These are phyloP conservation scores for Calonectria pauciramosa DNA, from an alignment of 2,329 filamentous ascomycete genomes.

Conservation along the genomic window DNA sequence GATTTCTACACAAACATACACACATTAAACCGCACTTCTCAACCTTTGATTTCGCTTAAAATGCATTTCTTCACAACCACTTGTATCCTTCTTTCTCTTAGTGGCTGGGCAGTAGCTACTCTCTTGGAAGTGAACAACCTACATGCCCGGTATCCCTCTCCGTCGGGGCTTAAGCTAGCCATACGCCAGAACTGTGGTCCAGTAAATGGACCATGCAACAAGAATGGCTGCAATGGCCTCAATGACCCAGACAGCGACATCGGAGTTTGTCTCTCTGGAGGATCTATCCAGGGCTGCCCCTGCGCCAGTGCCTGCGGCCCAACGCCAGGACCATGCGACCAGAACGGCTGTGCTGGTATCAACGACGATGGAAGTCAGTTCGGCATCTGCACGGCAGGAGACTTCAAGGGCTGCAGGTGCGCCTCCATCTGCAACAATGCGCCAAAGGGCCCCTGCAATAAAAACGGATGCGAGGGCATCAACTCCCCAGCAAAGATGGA, in stretches of 20 bases:
- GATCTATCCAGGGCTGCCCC: background rate
- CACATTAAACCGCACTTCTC: background rate
- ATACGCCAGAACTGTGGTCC: background rate
- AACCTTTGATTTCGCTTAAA: background rate
- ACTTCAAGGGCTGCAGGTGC: background rate
- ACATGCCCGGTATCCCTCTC: background rate
- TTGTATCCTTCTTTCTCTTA: background rate
- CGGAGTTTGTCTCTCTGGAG: background rate
- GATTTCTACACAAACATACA: background rate
- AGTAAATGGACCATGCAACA: background rate
- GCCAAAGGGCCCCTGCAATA: background rate
- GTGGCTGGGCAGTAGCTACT: background rate
- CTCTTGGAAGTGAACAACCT: background rate
- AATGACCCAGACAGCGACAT: background rate
- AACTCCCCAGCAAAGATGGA: background rate
- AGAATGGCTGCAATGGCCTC: background rate
- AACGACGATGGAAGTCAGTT: background rate
- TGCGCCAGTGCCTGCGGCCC: background rate
- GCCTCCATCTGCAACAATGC: background rate
- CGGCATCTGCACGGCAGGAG: background rate
- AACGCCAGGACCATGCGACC: background rate
- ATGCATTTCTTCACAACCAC: background rate
- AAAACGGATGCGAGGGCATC: background rate
- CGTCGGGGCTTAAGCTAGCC: background rate
- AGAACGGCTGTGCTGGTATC: background rate